Conservation (phyloP, 148 eudicot genomes). For the Amaranthus cruentus region DNA sequence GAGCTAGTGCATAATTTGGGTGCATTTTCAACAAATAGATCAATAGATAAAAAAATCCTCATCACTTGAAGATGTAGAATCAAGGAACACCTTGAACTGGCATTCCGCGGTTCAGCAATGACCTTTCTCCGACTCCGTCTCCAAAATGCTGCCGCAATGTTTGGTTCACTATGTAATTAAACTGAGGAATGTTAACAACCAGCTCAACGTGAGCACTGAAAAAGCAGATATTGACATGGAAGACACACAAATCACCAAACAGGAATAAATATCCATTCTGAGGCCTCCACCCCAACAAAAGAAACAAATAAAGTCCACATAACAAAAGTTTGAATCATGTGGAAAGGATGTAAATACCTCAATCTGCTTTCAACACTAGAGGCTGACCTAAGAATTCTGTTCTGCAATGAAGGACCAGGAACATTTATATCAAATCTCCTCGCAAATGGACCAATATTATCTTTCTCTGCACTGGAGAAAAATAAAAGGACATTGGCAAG, state of each 20-base stretch:
- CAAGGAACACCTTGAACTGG: slow-evolving; percentile 84
- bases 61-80: slow-evolving; percentile 23
- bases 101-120: slow-evolving; percentile 86
- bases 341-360: slow-evolving; percentile 37
- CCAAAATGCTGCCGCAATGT: slow-evolving; percentile 82
- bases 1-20: neutral
- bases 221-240: slow-evolving; percentile 8
- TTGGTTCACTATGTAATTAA: slow-evolving; percentile 80
- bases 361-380: slow-evolving; percentile 47
- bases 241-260: slow-evolving; percentile 12
- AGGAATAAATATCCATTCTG: neutral
- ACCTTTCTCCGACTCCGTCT: slow-evolving; percentile 87
- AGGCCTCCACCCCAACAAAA: neutral
- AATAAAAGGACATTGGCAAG: slow-evolving; percentile 15
- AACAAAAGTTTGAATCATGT: neutral
- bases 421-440: slow-evolving; percentile 62
- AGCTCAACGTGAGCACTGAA: slow-evolving; percentile 22
- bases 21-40: slow-evolving; percentile 4
- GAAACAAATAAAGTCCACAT: neutral
- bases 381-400: slow-evolving; percentile 62
- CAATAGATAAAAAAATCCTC: slow-evolving; percentile 1
- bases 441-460: slow-evolving; percentile 47
- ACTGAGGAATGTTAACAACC: slow-evolving; percentile 41
- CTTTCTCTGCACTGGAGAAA: slow-evolving; percentile 70
- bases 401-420: slow-evolving; percentile 64